Base-by-base conservation (phyloP, 2,329 filamentous ascomycete species). In the Exophiala sp. region DNA sequence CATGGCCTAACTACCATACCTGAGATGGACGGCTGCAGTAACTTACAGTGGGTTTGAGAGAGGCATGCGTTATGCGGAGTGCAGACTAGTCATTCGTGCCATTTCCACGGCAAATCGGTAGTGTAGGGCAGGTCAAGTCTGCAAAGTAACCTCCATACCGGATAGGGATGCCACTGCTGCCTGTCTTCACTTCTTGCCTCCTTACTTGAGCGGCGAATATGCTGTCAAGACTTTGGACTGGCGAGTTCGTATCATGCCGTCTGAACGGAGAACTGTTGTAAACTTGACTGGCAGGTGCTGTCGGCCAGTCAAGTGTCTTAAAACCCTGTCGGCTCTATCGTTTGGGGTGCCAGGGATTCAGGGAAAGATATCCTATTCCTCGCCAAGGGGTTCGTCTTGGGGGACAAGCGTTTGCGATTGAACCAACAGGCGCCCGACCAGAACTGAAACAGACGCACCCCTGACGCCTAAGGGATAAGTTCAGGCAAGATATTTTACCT, bases 221-320 rank as follows among this genome's bases (percentile, higher is more conserved):
- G 20, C 32, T 12, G 32, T 32, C 32, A 33, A 3, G 16, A 5
- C 9, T 44, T 14, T 32, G 18, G 24, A 44, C 35, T 29, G 50
- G 42, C 40, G 10, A 36, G 24, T 40, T 52, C 34, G 44, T 53
- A 53, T 48, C 16, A 5, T 47, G 34, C 24, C 43, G 44, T 34
- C 24, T 44, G 14, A 24, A 12, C 9, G 35, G 34, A 12, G 29
- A 21, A 47, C 43, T 53, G 43, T 46, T 18, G 24, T 32, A 10
- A 18, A 20, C 9, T 41, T 18, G n/a, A 16, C 16, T 10, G 39
- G 18, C 39, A n/a, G n/a, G 39, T 21, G 1, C 14, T 42, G 8
- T 42, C 40, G 16, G 9, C 40, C 40, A 42, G 24, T 42, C 5
- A 21, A 20, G 40, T 38, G 40, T 42, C 20, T 21, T 42, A 24